Conservation (phyloP, 1,284 basidiomycete species). For the Rhodofomes roseus region DNA sequence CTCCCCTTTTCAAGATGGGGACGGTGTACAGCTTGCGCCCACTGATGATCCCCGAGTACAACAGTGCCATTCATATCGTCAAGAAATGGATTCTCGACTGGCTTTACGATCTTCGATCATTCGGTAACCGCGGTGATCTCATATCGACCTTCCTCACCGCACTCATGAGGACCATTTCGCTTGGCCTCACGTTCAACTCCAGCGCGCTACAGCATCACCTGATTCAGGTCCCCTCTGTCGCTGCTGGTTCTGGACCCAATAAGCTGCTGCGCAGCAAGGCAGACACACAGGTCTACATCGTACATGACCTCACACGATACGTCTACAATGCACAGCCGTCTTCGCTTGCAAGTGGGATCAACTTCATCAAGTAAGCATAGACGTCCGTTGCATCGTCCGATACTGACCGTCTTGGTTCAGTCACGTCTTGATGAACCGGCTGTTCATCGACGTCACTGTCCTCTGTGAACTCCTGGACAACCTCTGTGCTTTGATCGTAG, state of each 20-base stretch:
- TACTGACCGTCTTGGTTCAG: constrained; percentile 24
- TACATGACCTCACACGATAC: constrained; percentile 33
- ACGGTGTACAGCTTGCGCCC: constrained; percentile 28
- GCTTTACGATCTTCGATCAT: neutral
- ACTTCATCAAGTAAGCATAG: constrained; percentile 18
- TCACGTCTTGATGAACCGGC: constrained; percentile 32
- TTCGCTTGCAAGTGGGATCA: constrained; percentile 27
- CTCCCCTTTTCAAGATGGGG: constrained; percentile 18
- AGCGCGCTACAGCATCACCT: constrained; percentile 5
- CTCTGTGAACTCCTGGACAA: constrained; percentile 46
- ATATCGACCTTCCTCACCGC: constrained; percentile 6
- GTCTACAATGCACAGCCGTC: constrained; percentile 16
- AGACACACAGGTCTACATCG: constrained; percentile 20
- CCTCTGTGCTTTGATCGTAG: constrained; percentile 34
- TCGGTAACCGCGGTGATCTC: neutral
- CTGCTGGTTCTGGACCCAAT: neutral
- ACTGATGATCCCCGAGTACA: constrained; percentile 33
- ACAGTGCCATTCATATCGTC: constrained; percentile 28
- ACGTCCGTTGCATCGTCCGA: neutral
- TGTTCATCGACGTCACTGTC: constrained; percentile 36
- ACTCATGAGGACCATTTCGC: constrained; percentile 23
- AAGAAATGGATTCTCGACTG: neutral
- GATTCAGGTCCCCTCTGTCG: constrained; percentile 15
- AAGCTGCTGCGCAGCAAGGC: neutral
- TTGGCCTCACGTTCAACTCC: constrained; percentile 17